Evolutionary conservation across 192 early-diverging fungal species (phyloP).

Genomic region (Geranomyces michiganensis): DNA sequence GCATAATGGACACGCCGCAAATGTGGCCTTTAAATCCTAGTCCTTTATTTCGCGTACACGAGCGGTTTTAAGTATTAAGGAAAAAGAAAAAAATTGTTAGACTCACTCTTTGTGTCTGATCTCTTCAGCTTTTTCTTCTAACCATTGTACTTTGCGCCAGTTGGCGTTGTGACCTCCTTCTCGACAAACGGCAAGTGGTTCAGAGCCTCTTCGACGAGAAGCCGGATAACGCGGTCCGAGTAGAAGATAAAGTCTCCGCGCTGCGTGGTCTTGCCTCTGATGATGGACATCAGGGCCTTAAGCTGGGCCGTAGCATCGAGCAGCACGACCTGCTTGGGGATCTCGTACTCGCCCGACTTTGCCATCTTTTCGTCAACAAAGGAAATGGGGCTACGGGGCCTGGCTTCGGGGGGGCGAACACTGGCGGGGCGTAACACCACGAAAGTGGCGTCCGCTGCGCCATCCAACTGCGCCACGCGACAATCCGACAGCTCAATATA

Average conservation of each 20-base stretch:
- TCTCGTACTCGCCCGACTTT: constrained; percentile 9
- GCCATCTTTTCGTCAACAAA: no score
- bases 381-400: no score
- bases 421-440: no score
- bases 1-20: constrained; percentile 95
- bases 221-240: constrained; percentile 59
- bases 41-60: no score
- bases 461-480: no score
- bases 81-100: no score
- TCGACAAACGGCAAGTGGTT: constrained; percentile 87
- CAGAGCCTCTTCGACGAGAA: constrained; percentile 91
- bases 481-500: no score
- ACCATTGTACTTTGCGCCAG: constrained; percentile 50
- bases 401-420: no score
- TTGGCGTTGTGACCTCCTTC: constrained; percentile 79
- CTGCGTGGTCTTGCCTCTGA: constrained; percentile 68
- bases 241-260: constrained; percentile 95
- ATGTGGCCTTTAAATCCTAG: constrained; percentile 83
- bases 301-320: constrained; percentile 40
- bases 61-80: no score
- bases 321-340: constrained; percentile 32
- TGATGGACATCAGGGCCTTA: constrained; percentile 63
- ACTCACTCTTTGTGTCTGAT: no score
- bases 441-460: no score
- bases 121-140: neutral